phyloP scores from a whole-genome alignment of 129 eudicot genomes.

The Heracleum sosnowskyi region DNA sequence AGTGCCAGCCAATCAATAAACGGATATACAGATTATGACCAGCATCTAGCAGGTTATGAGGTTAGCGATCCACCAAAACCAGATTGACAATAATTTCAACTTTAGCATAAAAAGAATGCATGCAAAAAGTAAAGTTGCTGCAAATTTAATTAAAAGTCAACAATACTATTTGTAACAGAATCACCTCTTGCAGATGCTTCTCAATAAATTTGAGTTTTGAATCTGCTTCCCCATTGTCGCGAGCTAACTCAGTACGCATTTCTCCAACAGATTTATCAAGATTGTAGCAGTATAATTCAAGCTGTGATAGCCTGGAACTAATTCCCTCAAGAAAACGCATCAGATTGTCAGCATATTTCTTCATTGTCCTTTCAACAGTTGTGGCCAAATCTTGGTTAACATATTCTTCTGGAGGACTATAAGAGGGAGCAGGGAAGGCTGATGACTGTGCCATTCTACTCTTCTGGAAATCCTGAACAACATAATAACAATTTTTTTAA shows the following conservation, averaged over 20 bases:
- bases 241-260: slow-evolving; percentile 23
- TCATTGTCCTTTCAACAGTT: slow-evolving; percentile 48
- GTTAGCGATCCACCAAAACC: neutral
- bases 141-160: neutral
- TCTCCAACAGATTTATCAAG: slow-evolving; percentile 88
- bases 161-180: slow-evolving; percentile 3
- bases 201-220: slow-evolving; percentile 71
- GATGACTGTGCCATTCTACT: slow-evolving; percentile 54
- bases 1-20: neutral
- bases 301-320: slow-evolving; percentile 87
- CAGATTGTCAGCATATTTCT: slow-evolving; percentile 44
- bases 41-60: neutral
- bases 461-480: slow-evolving; percentile 55
- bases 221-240: slow-evolving; percentile 73
- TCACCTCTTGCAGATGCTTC: slow-evolving; percentile 70
- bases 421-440: slow-evolving; percentile 33
- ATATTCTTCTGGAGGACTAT: slow-evolving; percentile 48
- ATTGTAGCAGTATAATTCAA: slow-evolving; percentile 87
- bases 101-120: neutral
- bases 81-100: neutral
- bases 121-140: neutral
- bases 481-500: neutral
- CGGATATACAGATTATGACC: neutral
- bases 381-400: slow-evolving; percentile 30
- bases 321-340: slow-evolving; percentile 90